A percentile compares a stretch with the other conserved stretches of the same genome.
These are phyloP conservation scores for Pyricularia pennisetigena DNA, from an alignment of 2,329 filamentous ascomycete species.

Conservation along the genomic window DNA sequence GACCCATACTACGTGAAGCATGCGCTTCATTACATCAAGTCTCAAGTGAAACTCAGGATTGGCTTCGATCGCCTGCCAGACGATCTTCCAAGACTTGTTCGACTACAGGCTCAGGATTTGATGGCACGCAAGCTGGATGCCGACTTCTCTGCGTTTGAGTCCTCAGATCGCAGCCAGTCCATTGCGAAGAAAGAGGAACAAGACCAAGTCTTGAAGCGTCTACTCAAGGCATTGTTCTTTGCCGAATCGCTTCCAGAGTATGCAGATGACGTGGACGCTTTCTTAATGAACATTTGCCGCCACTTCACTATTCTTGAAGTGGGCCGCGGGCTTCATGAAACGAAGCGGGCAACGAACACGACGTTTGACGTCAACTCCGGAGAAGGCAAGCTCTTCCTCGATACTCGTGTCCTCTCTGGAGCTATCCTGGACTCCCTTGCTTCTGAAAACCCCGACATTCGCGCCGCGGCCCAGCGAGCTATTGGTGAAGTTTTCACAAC, in stretches of 20 bases:
- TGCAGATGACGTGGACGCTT: slow-evolving; percentile 61
- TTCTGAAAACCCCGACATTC: slow-evolving; percentile 70
- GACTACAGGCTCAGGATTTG: slow-evolving; percentile 83
- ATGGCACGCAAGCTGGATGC: slow-evolving; percentile 61
- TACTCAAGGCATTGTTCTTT: slow-evolving; percentile 83
- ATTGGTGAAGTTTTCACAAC: slow-evolving; percentile 72
- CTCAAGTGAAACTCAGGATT: slow-evolving; percentile 84
- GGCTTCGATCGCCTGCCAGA: slow-evolving; percentile 83
- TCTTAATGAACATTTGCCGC: slow-evolving; percentile 72
- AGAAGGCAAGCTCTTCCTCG: slow-evolving; percentile 79
- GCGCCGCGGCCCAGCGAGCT: slow-evolving; percentile 71
- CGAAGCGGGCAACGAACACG: slow-evolving; percentile 68
- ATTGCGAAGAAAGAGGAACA: slow-evolving; percentile 80
- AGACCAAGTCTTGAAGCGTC: slow-evolving; percentile 70
- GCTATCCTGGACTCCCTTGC: slow-evolving; percentile 84
- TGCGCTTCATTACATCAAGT: slow-evolving; percentile 76
- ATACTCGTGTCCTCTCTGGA: slow-evolving; percentile 78
- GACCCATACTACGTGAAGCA: slow-evolving; percentile 90
- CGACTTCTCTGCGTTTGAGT: slow-evolving; percentile 60
- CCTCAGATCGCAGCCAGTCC: slow-evolving; percentile 71
- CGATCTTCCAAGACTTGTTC: slow-evolving; percentile 73
- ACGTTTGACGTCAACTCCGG: slow-evolving; percentile 79
- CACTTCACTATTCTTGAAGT: slow-evolving; percentile 90
- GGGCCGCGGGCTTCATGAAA: slow-evolving; percentile 70
- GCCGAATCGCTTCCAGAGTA: slow-evolving; percentile 76